Base-by-base conservation (phyloP, 2,329 filamentous ascomycete genomes). In the Claviceps maximensis region DNA sequence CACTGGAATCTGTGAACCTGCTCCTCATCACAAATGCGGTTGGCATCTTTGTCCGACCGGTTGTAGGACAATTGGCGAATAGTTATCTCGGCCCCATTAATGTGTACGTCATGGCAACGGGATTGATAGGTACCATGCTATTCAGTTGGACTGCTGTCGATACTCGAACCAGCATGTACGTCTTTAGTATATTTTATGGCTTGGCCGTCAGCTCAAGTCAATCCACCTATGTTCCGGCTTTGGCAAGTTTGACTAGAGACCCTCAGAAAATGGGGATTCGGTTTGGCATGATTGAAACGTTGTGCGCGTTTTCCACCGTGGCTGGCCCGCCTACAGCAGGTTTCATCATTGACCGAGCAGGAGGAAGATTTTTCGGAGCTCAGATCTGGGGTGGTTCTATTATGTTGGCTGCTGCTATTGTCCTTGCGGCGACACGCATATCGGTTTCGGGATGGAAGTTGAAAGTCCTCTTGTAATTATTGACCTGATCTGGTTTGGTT, bases 1-100 rank as follows among this genome's bases (percentile, higher is more conserved):
- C 76, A 36, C 66, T 67, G 5, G 70, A 76, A 6, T 75, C 76
- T 2, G 73, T 81, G 55, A 72, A 72, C 27, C 66, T 83, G 2
- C 69, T 84, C 1, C 67, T 84, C 47, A 72, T 82, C 19, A 71
- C 75, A 15, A 82, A 83, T 56, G 77, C 71, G 9, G 66, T 80
- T 17, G 79, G 79, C 1, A 70, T 83, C 3, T 61, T 77, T 0
- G 71, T 74, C n/a, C 77, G 80, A 0, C 63, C 79, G 1, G 57
- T 80, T 1, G 73, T 75, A 0, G 75, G 74, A 13, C 73, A 72
- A 55, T 59, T 83, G 6, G 78, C 78, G 0, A 78, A 83, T 61
- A 67, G 57, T 54, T 58, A 65, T 51, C 64, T 77, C 2, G 80
- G 81, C 0, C 71, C 77, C 0, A 67, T 82, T 48, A 83, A 83